Conservation (phyloP, 2,329 filamentous ascomycete genomes). For the Tolypocladium cylindrosporum region DNA sequence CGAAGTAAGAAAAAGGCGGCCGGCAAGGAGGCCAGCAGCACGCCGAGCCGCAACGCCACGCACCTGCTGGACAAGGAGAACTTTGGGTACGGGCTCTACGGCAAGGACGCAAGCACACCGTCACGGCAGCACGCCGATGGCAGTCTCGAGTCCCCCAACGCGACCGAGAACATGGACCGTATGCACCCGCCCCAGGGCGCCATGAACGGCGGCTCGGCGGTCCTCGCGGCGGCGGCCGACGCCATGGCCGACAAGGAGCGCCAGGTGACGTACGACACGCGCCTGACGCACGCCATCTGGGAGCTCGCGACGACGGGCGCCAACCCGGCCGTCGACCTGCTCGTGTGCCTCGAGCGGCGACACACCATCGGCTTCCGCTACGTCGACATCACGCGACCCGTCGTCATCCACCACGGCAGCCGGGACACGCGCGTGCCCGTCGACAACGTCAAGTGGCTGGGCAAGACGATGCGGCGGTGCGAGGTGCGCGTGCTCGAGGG, state of each 20-base stretch:
- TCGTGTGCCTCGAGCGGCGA: constrained; percentile 84
- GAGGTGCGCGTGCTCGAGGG: constrained; percentile 85
- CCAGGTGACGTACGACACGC: constrained; percentile 67
- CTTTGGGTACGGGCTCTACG: constrained; percentile 15
- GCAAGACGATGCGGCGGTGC: constrained; percentile 85
- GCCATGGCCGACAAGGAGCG: constrained; percentile 61
- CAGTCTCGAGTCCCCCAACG: constrained; percentile 13
- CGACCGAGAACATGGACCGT: constrained; percentile 40
- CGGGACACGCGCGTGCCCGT: constrained; percentile 86
- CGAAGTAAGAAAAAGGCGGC: constrained; percentile 50
- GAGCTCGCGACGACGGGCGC: constrained; percentile 81
- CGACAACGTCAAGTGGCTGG: constrained; percentile 91
- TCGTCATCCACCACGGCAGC: constrained; percentile 90
- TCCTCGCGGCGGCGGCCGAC: constrained; percentile 45
- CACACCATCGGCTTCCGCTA: constrained; percentile 94
- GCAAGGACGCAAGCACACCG: constrained; percentile 12
- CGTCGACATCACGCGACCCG: constrained; percentile 83
- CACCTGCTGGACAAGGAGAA: constrained; percentile 42
- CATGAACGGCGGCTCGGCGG: constrained; percentile 17
- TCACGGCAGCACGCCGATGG: constrained; percentile 9
- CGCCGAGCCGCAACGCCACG: constrained; percentile 23
- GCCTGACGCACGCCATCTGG: constrained; percentile 91
- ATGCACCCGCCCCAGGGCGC: constrained; percentile 23
- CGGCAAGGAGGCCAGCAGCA: constrained; percentile 21
- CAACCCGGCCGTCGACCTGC: constrained; percentile 85